Evolutionary conservation across 148 eudicot genomes (phyloP), one percentile per base, ranked within the genome.

Genomic region (Chenopodium berlandieri): DNA sequence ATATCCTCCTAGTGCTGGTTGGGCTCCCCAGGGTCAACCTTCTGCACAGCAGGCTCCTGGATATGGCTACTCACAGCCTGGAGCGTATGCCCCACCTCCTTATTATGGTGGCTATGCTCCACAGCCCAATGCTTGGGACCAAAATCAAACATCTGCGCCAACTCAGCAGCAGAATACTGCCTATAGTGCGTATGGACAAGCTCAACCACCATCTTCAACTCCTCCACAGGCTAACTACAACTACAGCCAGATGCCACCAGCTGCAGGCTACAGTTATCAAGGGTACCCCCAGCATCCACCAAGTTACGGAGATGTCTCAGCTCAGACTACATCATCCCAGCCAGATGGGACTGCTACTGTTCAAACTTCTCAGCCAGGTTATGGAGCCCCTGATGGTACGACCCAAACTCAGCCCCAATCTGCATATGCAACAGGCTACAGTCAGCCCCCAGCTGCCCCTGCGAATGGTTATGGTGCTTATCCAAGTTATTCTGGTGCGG

Each of bases 51-150:
- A 81, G 82, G 81, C 85, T 67, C 82, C 84, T 66, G 81, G 84
- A 7, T 88, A 88, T 67, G 88, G 88, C 75, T 88, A 88, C 23
- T 52, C 82, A 37, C 88, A 87, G 74, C 83, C 87, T 62, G 90
- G 86, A 75, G 9, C 79, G 30, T 85, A 88, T 50, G 75, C 75
- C 16, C 85, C 85, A 2, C 83, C 88, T 12, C 79, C 85, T 62
- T 88, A 88, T 84, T 88, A 85, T 79, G 86, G 86, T 27, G 79
- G 82, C 66, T 87, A 87, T 52, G 86, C 89, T n/a, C 78, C 84
- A 25, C 89, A 87, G 73, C 75, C 48, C 65, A 69, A 83, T 56
- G 50, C 82, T 52, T 82, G 87, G 87, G 89, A 84, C 54, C 87
- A 84, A 40, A 40, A 84, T 44, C 87, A 84, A 40, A 40, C 87